A percentile compares a stretch with the other conserved stretches of the same genome.
phyloP scores from a whole-genome alignment of 139 green algal species.

The Tetradesmus obliquus region DNA sequence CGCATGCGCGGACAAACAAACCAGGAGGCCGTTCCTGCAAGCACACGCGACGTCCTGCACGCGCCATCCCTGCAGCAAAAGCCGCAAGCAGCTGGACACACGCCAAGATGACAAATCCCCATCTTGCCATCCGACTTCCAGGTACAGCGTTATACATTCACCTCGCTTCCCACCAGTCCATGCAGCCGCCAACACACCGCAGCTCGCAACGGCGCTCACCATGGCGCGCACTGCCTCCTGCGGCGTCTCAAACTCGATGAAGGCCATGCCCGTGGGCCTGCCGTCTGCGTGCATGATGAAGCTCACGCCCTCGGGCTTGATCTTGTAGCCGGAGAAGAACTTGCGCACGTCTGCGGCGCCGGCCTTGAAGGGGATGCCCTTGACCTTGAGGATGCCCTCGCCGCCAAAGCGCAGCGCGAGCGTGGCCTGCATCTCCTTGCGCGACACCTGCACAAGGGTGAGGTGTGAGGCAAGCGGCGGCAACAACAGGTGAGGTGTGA shows the following conservation, averaged over 20 bases:
- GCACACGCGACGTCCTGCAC: too few relatives aligned
- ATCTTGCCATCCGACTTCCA: too few relatives aligned
- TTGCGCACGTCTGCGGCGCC: constrained; percentile 64
- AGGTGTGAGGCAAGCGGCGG: background rate
- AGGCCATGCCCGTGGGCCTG: constrained; percentile 83
- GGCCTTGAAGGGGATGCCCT: constrained; percentile 80
- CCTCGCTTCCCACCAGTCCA: too few relatives aligned
- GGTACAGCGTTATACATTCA: too few relatives aligned
- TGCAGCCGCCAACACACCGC: too few relatives aligned
- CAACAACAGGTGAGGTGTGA: background rate
- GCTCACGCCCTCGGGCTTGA: constrained; percentile 78
- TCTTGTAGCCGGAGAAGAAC: constrained; percentile 70
- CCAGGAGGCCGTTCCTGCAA: too few relatives aligned
- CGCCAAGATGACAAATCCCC: too few relatives aligned
- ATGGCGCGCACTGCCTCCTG: constrained; percentile 75
- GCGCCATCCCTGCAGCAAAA: too few relatives aligned
- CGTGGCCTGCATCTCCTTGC: constrained; percentile 78
- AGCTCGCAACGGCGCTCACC: constrained; percentile 45
- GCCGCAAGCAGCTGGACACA: too few relatives aligned
- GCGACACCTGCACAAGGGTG: constrained; percentile 59
- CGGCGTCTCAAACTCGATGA: constrained; percentile 90
- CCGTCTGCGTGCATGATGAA: constrained; percentile 85
- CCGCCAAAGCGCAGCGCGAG: constrained; percentile 74
- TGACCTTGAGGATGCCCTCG: constrained; percentile 81
- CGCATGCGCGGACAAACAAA: background rate